Evolutionary conservation across 2,329 filamentous ascomycete species (phyloP).

Genomic region (Aspergillus jensenii): DNA sequence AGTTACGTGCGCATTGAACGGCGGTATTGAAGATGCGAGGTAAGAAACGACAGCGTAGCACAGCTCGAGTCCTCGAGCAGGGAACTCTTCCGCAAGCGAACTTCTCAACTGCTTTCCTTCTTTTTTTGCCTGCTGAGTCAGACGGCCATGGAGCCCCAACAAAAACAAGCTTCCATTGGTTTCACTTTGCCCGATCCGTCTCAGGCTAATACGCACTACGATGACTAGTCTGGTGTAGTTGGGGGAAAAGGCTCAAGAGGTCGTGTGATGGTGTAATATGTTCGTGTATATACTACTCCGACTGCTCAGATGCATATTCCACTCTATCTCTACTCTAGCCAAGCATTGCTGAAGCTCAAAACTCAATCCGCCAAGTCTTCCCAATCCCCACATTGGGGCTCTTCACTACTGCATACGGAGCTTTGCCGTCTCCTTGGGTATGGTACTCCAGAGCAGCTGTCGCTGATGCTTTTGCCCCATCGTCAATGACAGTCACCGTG

Average conservation of each 20-base stretch:
- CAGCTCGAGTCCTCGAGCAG: not conserved
- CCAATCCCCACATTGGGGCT: conserved; percentile 63
- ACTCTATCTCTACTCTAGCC: conserved; percentile 1
- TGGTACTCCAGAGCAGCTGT: conserved; percentile 60
- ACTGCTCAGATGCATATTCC: not conserved
- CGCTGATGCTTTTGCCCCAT: conserved; percentile 44
- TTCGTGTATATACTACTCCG: not conserved
- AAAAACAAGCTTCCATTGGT: conserved; percentile 6
- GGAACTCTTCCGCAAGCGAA: conserved; percentile 1
- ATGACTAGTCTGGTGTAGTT: not conserved
- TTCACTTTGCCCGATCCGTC: conserved; percentile 1
- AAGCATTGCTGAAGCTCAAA: conserved; percentile 29
- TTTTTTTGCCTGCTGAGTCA: conserved; percentile 16
- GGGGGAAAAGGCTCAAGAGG: not conserved
- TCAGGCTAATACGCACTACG: not conserved
- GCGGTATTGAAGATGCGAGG: not conserved
- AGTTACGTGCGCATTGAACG: not conserved
- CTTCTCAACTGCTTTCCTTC: conserved; percentile 1
- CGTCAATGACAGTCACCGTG: conserved; percentile 51
- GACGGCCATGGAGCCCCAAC: conserved; percentile 2
- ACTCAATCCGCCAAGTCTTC: conserved; percentile 63
- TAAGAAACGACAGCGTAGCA: not conserved
- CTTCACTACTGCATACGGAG: conserved; percentile 63
- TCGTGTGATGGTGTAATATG: not conserved
- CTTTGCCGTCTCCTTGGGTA: conserved; percentile 53